These are phyloP conservation scores for Jatropha podagrica DNA, from an alignment of 441 rosid species.

Conservation along the genomic window DNA sequence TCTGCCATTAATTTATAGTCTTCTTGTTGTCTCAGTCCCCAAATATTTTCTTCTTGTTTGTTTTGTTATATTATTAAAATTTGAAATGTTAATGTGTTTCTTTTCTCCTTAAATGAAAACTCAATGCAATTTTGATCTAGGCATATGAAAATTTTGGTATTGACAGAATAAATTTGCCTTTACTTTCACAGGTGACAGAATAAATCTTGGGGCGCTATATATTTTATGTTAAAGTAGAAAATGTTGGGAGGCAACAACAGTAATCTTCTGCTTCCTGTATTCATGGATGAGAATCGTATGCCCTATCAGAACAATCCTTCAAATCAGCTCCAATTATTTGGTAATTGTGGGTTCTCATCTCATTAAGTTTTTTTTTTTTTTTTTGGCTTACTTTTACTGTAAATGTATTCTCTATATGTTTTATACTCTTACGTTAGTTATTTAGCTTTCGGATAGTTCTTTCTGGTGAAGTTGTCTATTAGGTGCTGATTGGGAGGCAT, in stretches of 20 bases:
- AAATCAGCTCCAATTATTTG: conserved; percentile 69
- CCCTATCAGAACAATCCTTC: conserved; percentile 60
- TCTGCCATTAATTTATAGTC: no score
- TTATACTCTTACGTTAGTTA: background rate
- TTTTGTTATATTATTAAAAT: background rate
- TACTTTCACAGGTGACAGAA: conserved; percentile 34
- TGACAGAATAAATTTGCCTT: conserved; percentile 12
- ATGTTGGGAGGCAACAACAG: conserved; percentile 69
- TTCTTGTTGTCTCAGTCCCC: no score
- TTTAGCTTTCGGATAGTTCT: background rate
- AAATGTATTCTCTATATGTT: background rate
- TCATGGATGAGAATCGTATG: conserved; percentile 48
- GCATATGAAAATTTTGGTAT: background rate
- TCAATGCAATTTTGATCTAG: background rate
- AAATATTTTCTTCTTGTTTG: no score
- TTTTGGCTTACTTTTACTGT: background rate
- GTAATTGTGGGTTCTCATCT: conserved; percentile 49
- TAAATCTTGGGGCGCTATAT: conserved; percentile 14
- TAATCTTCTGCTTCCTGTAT: conserved; percentile 51
- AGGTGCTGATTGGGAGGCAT: background rate
- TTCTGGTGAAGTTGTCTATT: background rate
- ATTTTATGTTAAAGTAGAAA: conserved; percentile 24
- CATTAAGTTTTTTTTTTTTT: background rate
- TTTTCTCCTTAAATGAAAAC: background rate
- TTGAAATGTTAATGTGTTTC: background rate